Evolutionary conservation across 2,329 filamentous ascomycete species (phyloP), one percentile per base, ranked within the genome.

Genomic region (Hortaea werneckii): DNA sequence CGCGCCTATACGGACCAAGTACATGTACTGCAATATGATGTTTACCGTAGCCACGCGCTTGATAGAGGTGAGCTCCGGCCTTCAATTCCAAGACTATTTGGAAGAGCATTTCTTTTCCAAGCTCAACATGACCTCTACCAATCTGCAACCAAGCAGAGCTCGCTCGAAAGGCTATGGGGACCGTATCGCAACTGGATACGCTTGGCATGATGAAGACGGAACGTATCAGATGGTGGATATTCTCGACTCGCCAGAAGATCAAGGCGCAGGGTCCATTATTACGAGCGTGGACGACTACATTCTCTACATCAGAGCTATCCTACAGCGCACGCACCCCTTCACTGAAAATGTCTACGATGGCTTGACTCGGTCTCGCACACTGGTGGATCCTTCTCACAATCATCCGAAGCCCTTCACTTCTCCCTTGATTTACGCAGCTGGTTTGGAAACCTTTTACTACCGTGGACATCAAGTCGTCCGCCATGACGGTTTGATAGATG

Each of bases 21-120:
- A 64, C 45, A 63, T 70, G 47, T 78, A 78, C 54, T 69, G 64
- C 55, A 77, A 78, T 54, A 60, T 69, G 46, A 75, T 77, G 67
- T 78, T 66, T 53, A 62, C 62, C 1, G 64, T 65, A 1, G 64
- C 68, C 2, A 67, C 67, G 5, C 62, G 75, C 50, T 64, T 76
- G 1, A 55, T 76, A n/a, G 70, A 76, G 51, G 66, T 55, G 0
- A 45, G 73, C 3, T 67, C 65, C 0, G 66, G 65, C 0, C 73
- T 9, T 9, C n/a, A 9, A 9, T 35, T 35, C 4, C 9, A 2
- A 9, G 4, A 35, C 4, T 35, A 9, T 34, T 56, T 77, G 7
- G 59, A 58, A 6, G 57, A 66, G 13, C 49, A 58, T 7, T 60
- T 77, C 39, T 76, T 72, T 66, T 50, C 49, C 2, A 73, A 72